A percentile compares a stretch with the other conserved stretches of the same genome.
phyloP scores from a whole-genome alignment of 768 basidiomycete species.

The Leucocoprinus leucothites region DNA sequence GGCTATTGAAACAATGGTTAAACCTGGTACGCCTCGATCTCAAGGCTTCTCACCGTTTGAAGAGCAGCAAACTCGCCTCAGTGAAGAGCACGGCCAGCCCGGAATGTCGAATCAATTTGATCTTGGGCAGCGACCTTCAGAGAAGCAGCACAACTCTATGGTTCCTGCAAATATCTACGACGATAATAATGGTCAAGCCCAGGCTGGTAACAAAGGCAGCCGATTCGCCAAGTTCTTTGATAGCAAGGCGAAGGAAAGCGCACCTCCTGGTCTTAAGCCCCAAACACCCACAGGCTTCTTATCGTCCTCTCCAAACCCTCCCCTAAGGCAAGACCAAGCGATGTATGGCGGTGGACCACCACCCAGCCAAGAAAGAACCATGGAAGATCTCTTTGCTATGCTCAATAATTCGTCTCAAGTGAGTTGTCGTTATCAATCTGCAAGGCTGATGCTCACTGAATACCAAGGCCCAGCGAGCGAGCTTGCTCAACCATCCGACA shows the following conservation, averaged over 20 bases:
- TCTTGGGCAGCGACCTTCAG: neutral
- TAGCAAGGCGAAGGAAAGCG: constrained; percentile 53
- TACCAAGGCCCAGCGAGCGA: constrained; percentile 28
- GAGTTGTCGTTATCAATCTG: constrained; percentile 19
- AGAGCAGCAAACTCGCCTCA: constrained; percentile 30
- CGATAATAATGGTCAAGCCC: constrained; percentile 22
- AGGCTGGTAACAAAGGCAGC: constrained; percentile 66
- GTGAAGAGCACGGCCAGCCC: constrained; percentile 12
- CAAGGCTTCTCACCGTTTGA: constrained; percentile 57
- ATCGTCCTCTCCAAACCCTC: constrained; percentile 43
- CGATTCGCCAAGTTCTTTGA: constrained; percentile 89
- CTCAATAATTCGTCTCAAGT: constrained; percentile 76
- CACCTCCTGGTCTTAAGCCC: constrained; percentile 31
- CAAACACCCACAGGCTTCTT: constrained; percentile 34
- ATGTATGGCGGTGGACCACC: constrained; percentile 26
- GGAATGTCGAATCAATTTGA: constrained; percentile 13
- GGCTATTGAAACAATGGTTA: constrained; percentile 2
- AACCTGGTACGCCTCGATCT: constrained; percentile 6
- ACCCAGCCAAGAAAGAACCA: constrained; percentile 47
- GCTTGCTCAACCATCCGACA: constrained; percentile 22
- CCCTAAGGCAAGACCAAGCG: constrained; percentile 45
- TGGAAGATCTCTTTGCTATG: constrained; percentile 84
- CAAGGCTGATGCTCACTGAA: neutral
- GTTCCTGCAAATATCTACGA: neutral
- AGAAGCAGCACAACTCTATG: neutral